These are phyloP conservation scores for Xylaria curta DNA, from an alignment of 495 filamentous ascomycete genomes.

Conservation along the genomic window DNA sequence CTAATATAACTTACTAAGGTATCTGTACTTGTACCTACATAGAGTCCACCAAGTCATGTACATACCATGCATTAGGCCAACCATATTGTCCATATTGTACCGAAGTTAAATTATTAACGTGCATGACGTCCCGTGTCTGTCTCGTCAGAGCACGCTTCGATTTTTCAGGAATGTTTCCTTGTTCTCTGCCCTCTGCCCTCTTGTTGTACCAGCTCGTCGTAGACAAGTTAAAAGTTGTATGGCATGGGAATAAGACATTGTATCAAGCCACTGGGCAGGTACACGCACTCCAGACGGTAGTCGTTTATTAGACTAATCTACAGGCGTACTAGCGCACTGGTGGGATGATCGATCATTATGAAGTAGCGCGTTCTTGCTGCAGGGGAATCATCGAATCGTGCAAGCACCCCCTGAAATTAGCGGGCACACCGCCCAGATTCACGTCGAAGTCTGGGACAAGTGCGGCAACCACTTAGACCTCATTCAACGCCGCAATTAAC, in stretches of 20 bases:
- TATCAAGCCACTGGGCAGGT: background rate
- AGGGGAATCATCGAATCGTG: background rate
- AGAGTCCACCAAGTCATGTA: background rate
- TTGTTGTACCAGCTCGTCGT: background rate
- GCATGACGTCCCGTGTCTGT: background rate
- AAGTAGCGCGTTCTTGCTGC: background rate
- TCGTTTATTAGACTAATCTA: background rate
- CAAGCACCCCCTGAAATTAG: slow-evolving; percentile 18
- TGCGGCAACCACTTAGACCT: background rate
- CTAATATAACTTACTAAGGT: background rate
- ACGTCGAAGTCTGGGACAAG: background rate
- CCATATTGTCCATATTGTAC: background rate
- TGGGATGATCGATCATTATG: background rate
- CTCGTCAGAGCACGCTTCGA: background rate
- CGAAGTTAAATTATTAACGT: background rate
- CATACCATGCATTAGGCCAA: background rate
- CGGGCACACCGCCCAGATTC: slow-evolving; percentile 2
- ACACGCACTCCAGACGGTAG: background rate
- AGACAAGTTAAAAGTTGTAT: background rate
- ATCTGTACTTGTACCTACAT: background rate
- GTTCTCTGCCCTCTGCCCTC: background rate
- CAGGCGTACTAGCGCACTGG: background rate
- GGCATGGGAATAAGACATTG: background rate
- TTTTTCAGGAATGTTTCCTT: background rate
- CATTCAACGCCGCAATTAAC: slow-evolving; percentile 11